A percentile compares a stretch with the other conserved stretches of the same genome.
Evolutionary conservation across 805 yeast genomes (phyloP).

Genomic region (Ogataea methanolica): DNA sequence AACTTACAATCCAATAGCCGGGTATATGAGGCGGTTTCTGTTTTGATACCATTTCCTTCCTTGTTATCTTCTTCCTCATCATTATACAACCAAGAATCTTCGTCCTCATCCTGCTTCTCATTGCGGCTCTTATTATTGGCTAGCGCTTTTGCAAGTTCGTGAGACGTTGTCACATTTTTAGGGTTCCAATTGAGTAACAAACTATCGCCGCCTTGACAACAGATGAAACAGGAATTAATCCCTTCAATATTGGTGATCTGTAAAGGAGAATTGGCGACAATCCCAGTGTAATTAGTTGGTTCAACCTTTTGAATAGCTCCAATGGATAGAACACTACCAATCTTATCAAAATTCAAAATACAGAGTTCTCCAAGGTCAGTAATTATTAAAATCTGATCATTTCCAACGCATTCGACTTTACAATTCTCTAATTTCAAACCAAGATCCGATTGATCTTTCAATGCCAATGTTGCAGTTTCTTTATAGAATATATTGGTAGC

Average conservation of each 20-base stretch:
- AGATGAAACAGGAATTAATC: conserved; percentile 48
- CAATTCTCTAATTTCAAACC: conserved; percentile 55
- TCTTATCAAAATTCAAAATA: conserved; percentile 27
- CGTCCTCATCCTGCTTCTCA: conserved; percentile 28
- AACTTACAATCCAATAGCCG: conserved; percentile 32
- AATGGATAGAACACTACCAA: conserved; percentile 33
- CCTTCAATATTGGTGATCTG: conserved; percentile 36
- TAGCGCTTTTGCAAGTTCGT: too few species aligned
- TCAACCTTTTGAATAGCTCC: conserved; percentile 21
- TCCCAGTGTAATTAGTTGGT: conserved; percentile 15
- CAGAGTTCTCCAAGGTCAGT: conserved; percentile 41
- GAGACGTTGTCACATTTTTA: conserved; percentile 11
- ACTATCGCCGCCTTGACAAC: conserved; percentile 58
- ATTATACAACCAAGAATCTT: conserved; percentile 38
- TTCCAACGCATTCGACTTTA: conserved; percentile 30
- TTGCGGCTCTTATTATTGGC: too few species aligned
- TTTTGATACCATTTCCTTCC: not conserved
- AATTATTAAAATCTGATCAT: conserved; percentile 35
- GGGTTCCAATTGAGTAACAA: conserved; percentile 40
- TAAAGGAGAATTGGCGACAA: conserved; percentile 32
- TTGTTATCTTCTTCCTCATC: conserved; percentile 29
- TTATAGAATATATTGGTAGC: conserved; percentile 55
- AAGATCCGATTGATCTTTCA: conserved; percentile 45
- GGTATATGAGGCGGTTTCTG: not conserved
- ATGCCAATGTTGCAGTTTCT: conserved; percentile 33